A percentile compares a stretch with the other conserved stretches of the same genome.
Conservation (phyloP, 148 eudicot species). For the Chenopodium formosanum region DNA sequence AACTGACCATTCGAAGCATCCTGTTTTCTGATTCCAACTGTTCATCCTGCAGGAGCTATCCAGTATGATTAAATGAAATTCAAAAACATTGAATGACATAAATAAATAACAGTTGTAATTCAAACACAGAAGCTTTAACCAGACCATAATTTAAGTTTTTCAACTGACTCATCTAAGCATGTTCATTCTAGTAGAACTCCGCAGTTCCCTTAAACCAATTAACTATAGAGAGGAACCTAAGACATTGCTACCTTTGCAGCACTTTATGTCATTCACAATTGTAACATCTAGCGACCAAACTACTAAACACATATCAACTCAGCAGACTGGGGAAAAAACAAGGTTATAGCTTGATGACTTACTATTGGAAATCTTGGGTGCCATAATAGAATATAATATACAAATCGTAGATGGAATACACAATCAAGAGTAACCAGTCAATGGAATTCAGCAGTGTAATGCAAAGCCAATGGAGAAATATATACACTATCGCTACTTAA, state of each 20-base stretch:
- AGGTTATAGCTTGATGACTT: background rate
- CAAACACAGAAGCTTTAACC: background rate
- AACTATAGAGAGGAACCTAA: background rate
- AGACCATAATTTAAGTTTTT: background rate
- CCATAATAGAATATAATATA: too few relatives aligned
- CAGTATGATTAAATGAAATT: conserved; percentile 7
- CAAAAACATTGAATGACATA: background rate
- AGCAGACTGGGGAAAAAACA: background rate
- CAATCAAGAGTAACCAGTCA: background rate
- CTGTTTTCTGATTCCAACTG: conserved; percentile 57
- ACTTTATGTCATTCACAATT: background rate
- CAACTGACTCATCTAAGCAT: background rate
- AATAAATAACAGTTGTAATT: background rate
- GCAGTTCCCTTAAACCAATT: background rate
- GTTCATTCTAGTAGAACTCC: background rate
- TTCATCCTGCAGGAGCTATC: conserved; percentile 52
- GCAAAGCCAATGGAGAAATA: background rate
- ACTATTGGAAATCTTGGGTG: too few relatives aligned
- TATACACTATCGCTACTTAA: background rate
- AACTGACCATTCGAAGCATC: conserved; percentile 76
- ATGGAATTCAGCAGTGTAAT: background rate
- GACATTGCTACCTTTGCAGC: background rate
- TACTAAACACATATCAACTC: too few relatives aligned
- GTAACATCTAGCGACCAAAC: too few relatives aligned
- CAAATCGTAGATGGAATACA: background rate